These are phyloP conservation scores for Zymoseptoria crescenta DNA, from an alignment of 2,329 filamentous ascomycete species.

Conservation along the genomic window DNA sequence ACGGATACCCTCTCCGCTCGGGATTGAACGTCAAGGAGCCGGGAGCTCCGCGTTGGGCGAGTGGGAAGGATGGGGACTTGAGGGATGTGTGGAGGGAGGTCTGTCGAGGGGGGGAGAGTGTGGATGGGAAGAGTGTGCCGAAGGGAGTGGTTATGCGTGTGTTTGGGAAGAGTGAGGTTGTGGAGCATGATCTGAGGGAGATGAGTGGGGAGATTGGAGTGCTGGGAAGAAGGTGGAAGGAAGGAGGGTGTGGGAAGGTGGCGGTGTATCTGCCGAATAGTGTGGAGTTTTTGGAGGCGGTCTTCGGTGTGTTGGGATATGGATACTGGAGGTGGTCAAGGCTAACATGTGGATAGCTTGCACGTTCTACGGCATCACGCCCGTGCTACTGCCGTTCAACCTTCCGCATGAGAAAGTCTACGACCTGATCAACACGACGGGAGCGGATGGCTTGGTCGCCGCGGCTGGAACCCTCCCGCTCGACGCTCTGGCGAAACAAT, in stretches of 20 bases:
- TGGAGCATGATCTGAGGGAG: slow-evolving; percentile 63
- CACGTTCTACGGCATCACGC: slow-evolving; percentile 78
- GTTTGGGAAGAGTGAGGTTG: slow-evolving; percentile 63
- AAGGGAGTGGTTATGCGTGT: slow-evolving; percentile 71
- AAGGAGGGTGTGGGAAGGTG: slow-evolving; percentile 62
- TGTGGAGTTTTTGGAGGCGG: slow-evolving; percentile 69
- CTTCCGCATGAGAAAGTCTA: slow-evolving; percentile 61
- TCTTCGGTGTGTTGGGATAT: slow-evolving; percentile 55
- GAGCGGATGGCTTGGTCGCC: slow-evolving; percentile 74
- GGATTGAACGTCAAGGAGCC: slow-evolving; percentile 77
- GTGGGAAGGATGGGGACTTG: slow-evolving; percentile 79
- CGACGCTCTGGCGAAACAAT: slow-evolving; percentile 60
- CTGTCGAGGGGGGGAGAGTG: slow-evolving; percentile 39
- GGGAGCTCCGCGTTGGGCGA: slow-evolving; percentile 72
- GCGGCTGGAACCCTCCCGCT: slow-evolving; percentile 82
- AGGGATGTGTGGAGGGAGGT: slow-evolving; percentile 82
- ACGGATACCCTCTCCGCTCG: slow-evolving; percentile 70
- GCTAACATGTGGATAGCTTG: slow-evolving; percentile 49
- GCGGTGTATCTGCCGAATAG: slow-evolving; percentile 92
- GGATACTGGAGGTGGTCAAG: not conserved
- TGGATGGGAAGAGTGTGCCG: slow-evolving; percentile 53
- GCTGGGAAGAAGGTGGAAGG: slow-evolving; percentile 67
- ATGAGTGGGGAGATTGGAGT: slow-evolving; percentile 81
- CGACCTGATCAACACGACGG: slow-evolving; percentile 62
- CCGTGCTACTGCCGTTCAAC: slow-evolving; percentile 79